Evolutionary conservation across 352 stramenopile genomes (phyloP).

Genomic region (Saprolegnia parasitica): DNA sequence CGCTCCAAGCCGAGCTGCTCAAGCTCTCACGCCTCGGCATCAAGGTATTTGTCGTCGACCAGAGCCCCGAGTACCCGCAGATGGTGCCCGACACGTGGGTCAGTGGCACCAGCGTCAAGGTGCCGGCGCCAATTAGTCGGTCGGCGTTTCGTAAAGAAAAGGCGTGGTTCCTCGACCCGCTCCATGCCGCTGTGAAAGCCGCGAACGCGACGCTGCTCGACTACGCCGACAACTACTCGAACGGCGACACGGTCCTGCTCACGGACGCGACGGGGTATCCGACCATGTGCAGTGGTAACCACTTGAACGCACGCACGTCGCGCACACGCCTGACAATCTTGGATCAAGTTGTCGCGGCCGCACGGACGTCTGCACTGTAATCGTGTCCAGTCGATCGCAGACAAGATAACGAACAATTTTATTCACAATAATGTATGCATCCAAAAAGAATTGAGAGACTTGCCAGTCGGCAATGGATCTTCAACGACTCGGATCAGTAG

Average conservation of each 20-base stretch:
- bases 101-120: background rate
- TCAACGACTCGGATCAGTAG: no score
- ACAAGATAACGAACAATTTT: no score
- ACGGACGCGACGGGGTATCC: conserved; percentile 3
- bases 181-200: background rate
- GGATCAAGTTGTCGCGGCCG: conserved; percentile 18
- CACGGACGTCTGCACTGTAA: background rate
- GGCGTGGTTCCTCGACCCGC: background rate
- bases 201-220: conserved; percentile 20
- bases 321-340: conserved; percentile 15
- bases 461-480: no score
- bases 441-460: no score
- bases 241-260: background rate
- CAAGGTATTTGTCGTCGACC: conserved; percentile 11
- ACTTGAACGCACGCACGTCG: conserved; percentile 5
- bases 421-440: no score
- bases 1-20: background rate
- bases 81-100: conserved; percentile 6
- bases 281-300: conserved; percentile 1
- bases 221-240: conserved; percentile 23
- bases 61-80: background rate
- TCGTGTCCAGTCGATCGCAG: no score
- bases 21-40: conserved; percentile 5
- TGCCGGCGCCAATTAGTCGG: background rate
- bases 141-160: conserved; percentile 1